Base-by-base conservation (phyloP, 495 filamentous ascomycete species). In the Mytilinidion resinicola region DNA sequence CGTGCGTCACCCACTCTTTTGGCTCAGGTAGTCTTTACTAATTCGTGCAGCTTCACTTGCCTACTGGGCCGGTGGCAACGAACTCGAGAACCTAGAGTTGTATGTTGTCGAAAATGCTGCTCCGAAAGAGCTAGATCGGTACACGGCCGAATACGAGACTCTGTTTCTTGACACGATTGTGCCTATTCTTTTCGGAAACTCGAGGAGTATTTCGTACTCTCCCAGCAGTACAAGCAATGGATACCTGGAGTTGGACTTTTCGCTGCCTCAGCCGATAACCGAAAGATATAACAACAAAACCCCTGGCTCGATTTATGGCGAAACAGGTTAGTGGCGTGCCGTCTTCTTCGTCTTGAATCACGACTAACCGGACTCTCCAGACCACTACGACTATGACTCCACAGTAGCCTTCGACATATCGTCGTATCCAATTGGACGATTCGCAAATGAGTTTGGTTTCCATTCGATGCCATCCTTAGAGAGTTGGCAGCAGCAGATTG, bases 221-320 rank as follows among this genome's bases (percentile, higher is more conserved):
- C 83, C 84, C 0, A 82, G 78, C 51, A 85, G 82, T 66, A 86
- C 85, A 1, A 82, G 50, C n/a, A 82, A 86, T 60, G 85, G 85
- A 34, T 87, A 81, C 63, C 65, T 82, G 3, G 67, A 67, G 1
- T 71, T 88, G 34, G 74, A 89, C 55, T 77, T 84, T 53, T 80
- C 77, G 9, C 70, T 73, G 3, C 72, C 81, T 0, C 72, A 80
- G 9, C 83, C 84, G 1, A 82, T 87, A 66, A 74, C 74, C 0
- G 76, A 85, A 64, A 72, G 85, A 43, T 88, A 87, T 65, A 58
- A 80, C 42, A 85, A 87, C 62, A 64, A 70, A 4, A 81, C 79
- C 0, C 53, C 69, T 14, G 83, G 83, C 1, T 70, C 72, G 4
- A 78, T 85, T 37, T 86, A 88, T 63, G 83, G 83, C 10, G 81